Conservation (phyloP, 179 eudicot genomes). For the Camellia oleifera region DNA sequence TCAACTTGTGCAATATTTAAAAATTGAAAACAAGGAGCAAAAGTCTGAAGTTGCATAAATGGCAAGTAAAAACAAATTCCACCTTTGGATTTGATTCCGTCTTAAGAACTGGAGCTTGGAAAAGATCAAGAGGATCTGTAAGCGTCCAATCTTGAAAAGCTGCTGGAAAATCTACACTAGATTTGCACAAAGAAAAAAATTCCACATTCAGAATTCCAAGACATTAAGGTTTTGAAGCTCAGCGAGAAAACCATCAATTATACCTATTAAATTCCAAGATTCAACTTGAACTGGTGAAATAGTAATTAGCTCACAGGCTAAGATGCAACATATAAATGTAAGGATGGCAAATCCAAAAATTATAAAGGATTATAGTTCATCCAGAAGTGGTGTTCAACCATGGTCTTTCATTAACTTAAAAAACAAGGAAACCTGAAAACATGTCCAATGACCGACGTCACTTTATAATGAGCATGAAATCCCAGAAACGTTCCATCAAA, state of each 20-base stretch:
- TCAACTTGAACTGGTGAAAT: background rate
- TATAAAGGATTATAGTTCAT: background rate
- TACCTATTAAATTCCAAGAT: background rate
- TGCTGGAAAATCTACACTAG: slow-evolving; percentile 91
- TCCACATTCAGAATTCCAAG: slow-evolving; percentile 8
- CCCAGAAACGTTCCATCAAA: slow-evolving; percentile 80
- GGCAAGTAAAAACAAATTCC: slow-evolving; percentile 12
- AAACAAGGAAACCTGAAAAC: slow-evolving; percentile 64
- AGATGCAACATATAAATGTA: background rate
- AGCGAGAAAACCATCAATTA: background rate
- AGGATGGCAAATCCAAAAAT: background rate
- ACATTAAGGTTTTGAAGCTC: background rate
- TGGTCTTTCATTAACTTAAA: background rate
- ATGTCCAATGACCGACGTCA: slow-evolving; percentile 95
- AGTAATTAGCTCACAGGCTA: background rate
- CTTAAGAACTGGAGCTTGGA: slow-evolving; percentile 76
- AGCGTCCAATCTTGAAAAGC: slow-evolving; percentile 79
- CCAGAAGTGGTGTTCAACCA: background rate
- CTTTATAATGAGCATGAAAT: slow-evolving; percentile 54
- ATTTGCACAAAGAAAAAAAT: slow-evolving; percentile 18
- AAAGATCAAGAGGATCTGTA: slow-evolving; percentile 89
- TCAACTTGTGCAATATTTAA: background rate
- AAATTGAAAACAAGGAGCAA: slow-evolving; percentile 1
- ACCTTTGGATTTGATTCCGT: slow-evolving; percentile 94
- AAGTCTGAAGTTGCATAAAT: slow-evolving; percentile 3